Evolutionary conservation across 352 stramenopile genomes (phyloP).

Genomic region (Pythium folliculosum): DNA sequence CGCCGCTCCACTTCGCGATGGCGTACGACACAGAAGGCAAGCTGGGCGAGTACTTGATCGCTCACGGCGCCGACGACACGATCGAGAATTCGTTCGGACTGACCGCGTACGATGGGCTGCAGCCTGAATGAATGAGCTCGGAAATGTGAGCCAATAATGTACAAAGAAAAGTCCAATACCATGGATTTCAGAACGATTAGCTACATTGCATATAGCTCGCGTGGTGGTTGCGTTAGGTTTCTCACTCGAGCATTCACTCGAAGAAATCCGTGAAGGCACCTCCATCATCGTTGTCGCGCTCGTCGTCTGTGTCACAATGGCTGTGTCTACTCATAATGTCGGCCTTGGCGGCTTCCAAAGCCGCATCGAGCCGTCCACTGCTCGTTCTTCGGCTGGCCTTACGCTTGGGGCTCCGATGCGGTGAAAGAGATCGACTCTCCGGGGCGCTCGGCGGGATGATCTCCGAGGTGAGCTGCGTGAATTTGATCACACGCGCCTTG

Average conservation of each 20-base stretch:
- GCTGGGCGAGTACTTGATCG: slow-evolving; percentile 92
- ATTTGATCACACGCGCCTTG: slow-evolving; percentile 50
- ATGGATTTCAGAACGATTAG: too few species aligned
- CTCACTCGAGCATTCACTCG: not conserved
- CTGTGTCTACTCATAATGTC: slow-evolving; percentile 1
- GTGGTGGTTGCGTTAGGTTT: not conserved
- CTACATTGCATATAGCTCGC: too few species aligned
- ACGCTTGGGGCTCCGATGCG: not conserved
- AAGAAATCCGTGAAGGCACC: slow-evolving; percentile 24
- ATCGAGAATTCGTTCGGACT: slow-evolving; percentile 94
- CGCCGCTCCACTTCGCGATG: slow-evolving; percentile 93
- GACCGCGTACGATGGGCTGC: slow-evolving; percentile 92
- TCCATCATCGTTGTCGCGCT: slow-evolving; percentile 6
- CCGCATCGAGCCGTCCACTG: not conserved
- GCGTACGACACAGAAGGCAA: slow-evolving; percentile 89
- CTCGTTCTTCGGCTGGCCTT: slow-evolving; percentile 8
- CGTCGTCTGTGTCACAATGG: not conserved
- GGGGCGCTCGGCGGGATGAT: not conserved
- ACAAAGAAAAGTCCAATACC: too few species aligned
- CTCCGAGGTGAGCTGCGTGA: slow-evolving; percentile 38
- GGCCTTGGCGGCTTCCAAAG: slow-evolving; percentile 7
- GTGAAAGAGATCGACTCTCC: not conserved
- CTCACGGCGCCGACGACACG: slow-evolving; percentile 91
- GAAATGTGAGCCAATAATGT: too few species aligned
- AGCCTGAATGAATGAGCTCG: slow-evolving; percentile 54